These are phyloP conservation scores for Fraxinus ornus DNA, from an alignment of 305 asterid genomes.

Conservation along the genomic window DNA sequence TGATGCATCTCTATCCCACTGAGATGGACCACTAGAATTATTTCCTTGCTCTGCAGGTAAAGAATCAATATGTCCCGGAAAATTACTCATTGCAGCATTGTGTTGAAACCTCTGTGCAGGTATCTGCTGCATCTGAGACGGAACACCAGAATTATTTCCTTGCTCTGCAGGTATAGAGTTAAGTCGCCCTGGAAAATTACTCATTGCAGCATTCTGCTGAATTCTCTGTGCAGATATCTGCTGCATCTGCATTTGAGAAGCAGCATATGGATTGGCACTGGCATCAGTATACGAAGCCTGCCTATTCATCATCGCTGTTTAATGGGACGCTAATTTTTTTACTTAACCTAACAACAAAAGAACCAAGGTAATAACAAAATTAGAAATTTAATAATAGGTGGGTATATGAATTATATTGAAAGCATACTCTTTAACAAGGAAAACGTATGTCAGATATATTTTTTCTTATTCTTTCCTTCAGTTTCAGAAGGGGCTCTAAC, in stretches of 20 bases:
- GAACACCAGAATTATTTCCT: slow-evolving; percentile 11
- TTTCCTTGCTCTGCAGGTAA: slow-evolving; percentile 13
- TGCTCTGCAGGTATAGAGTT: slow-evolving; percentile 16
- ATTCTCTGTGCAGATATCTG: slow-evolving; percentile 21
- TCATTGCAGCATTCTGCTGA: slow-evolving; percentile 18
- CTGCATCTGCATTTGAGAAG: slow-evolving; percentile 16
- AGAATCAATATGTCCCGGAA: slow-evolving; percentile 14
- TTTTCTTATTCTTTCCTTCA: not conserved
- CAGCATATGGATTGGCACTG: slow-evolving; percentile 14
- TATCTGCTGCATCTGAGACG: slow-evolving; percentile 7
- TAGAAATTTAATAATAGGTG: not conserved
- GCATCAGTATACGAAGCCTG: slow-evolving; percentile 19
- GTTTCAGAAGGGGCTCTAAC: not conserved
- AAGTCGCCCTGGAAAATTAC: slow-evolving; percentile 6
- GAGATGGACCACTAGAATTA: slow-evolving; percentile 7
- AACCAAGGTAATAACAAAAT: not conserved
- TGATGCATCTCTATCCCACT: slow-evolving; percentile 16
- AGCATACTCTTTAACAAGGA: slow-evolving; percentile 1
- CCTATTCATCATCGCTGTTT: slow-evolving; percentile 15
- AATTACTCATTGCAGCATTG: slow-evolving; percentile 12
- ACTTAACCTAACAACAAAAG: not conserved
- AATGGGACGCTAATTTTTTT: not conserved
- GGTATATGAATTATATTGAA: not conserved
- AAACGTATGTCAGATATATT: not conserved
- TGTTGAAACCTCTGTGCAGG: slow-evolving; percentile 21